Conservation (phyloP, 768 basidiomycete species). For the Piloderma croceum region DNA sequence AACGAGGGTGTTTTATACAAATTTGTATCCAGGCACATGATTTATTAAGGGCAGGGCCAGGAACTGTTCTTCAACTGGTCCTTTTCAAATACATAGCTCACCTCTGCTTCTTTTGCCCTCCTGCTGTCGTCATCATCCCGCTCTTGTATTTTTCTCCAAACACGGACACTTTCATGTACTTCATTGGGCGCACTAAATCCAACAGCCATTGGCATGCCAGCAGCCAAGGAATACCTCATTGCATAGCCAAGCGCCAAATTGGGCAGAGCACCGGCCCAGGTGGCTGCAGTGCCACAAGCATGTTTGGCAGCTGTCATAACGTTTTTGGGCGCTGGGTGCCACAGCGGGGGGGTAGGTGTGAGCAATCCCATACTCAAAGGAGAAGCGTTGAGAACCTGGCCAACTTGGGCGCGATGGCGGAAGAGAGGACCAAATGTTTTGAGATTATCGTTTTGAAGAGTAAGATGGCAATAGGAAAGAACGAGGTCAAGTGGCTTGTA, state of each 20-base stretch:
- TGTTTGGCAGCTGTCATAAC: constrained; percentile 39
- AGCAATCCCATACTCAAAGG: constrained; percentile 84
- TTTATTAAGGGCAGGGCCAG: too few relatives aligned
- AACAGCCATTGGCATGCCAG: constrained; percentile 56
- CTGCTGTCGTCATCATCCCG: constrained; percentile 30
- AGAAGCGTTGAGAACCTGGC: constrained; percentile 70
- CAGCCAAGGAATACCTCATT: constrained; percentile 41
- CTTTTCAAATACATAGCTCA: too few relatives aligned
- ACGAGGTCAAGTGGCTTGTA: constrained; percentile 72
- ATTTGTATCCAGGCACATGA: too few relatives aligned
- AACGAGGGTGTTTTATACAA: too few relatives aligned
- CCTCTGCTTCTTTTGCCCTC: constrained; percentile 40
- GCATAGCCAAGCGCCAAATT: constrained; percentile 72
- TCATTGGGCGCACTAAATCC: constrained; percentile 68
- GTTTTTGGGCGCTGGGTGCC: constrained; percentile 70
- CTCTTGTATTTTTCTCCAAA: constrained; percentile 58
- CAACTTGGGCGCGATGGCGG: constrained; percentile 55
- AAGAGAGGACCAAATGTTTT: constrained; percentile 52
- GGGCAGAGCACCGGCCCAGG: constrained; percentile 46
- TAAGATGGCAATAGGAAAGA: constrained; percentile 77
- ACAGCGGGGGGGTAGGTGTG: constrained; percentile 48
- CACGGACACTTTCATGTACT: constrained; percentile 66
- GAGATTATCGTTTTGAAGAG: constrained; percentile 65
- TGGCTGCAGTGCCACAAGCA: constrained; percentile 27
- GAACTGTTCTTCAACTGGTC: too few relatives aligned